Evolutionary conservation across 345 rosid species (phyloP), one percentile per base, ranked within the genome.

Genomic region (Corchorus capsularis): DNA sequence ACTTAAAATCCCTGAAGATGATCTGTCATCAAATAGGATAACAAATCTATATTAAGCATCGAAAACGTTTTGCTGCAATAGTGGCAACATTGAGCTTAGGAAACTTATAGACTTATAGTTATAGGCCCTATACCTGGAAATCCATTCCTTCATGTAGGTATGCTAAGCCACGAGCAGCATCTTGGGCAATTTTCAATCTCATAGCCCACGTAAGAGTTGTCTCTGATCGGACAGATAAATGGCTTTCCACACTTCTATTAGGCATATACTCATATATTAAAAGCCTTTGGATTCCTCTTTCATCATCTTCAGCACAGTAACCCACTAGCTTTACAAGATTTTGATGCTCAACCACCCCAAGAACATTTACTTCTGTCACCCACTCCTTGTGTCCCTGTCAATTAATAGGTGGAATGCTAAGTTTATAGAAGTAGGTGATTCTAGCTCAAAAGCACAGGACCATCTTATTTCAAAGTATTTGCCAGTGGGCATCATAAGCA

Each of bases 301-400:
- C 98, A 80, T 90, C 98, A 74, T 95, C 99, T 53, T 90, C 98
- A 2, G 99, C 99, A 75, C 94, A 93, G 63, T 95, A 93, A 6
- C 99, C 99, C 62, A 93, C 72, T 68, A 95, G 78, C 63, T 90
- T 92, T 72, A 93, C 98, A 73, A 95, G 94, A 88, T 93, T 95
- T 50, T 88, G 84, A 86, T 95, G 97, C 88, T 93, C 93, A 6
- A 89, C 90, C 50, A 93, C 87, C 13, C 99, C 98, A 0, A 95
- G 98, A 20, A 95, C 77, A 86, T 95, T 87, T 39, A 95, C 97
- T 84, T 95, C 98, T 5, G 98, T 95, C 79, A 92, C 89, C 97
- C 98, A 95, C 77, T 93, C 93, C 69, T 86, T 95, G 75, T 95
- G 96, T 41, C 99, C 99, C 97, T 95, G 89, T 57, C 78, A 82